Conservation (phyloP, 257 asterid genomes). For the Scutellaria minor region DNA sequence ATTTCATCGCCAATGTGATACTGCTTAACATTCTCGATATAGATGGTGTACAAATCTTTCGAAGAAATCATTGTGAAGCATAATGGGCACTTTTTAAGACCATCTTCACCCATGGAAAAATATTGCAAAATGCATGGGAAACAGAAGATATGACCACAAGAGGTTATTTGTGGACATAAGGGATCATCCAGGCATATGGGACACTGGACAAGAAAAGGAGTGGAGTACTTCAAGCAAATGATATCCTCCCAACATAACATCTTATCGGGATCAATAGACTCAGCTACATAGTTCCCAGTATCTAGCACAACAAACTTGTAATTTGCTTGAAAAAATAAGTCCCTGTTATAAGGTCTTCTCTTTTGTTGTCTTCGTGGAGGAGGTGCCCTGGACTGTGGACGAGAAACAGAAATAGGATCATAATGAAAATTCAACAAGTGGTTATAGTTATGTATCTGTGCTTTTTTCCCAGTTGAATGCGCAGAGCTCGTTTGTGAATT, state of each 20-base stretch:
- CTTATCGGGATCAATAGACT: constrained; percentile 83
- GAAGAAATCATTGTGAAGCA: constrained; percentile 89
- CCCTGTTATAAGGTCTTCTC: constrained; percentile 90
- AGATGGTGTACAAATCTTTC: constrained; percentile 74
- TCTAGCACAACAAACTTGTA: constrained; percentile 89
- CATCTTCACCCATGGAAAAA: constrained; percentile 60
- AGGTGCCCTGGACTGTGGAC: constrained; percentile 63
- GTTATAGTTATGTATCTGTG: constrained; percentile 75
- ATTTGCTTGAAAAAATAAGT: constrained; percentile 93
- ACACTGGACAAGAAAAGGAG: constrained; percentile 76
- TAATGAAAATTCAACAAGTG: constrained; percentile 92
- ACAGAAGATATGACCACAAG: constrained; percentile 97
- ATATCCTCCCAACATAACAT: constrained; percentile 91
- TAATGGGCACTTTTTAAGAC: constrained; percentile 77
- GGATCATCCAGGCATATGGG: constrained; percentile 95
- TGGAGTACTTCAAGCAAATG: constrained; percentile 78
- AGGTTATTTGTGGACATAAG: constrained; percentile 90
- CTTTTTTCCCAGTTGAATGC: constrained; percentile 54
- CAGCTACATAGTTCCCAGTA: constrained; percentile 67
- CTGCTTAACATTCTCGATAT: constrained; percentile 71
- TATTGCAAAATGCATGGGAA: constrained; percentile 91
- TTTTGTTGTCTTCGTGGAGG: constrained; percentile 64
- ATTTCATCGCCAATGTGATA: constrained; percentile 61
- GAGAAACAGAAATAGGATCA: constrained; percentile 72
- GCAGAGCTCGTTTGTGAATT: constrained; percentile 49